phyloP scores from a whole-genome alignment of 257 asterid species.

The Solanum piurae region DNA sequence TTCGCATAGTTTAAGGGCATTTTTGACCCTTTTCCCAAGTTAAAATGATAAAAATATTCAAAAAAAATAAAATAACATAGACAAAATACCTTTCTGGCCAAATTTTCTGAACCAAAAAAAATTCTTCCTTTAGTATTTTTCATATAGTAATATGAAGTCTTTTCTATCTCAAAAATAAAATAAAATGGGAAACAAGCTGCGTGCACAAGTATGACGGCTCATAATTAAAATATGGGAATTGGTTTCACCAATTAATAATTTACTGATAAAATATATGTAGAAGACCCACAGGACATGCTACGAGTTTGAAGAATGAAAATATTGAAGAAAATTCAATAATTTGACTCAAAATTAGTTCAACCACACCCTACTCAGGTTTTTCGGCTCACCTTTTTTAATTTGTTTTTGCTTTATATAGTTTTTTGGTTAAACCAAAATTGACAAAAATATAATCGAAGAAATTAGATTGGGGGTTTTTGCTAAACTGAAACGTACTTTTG shows the following conservation, averaged over 20 bases:
- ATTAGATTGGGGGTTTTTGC: not conserved
- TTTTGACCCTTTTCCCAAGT: no score
- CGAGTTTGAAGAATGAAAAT: not conserved
- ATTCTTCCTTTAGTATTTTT: not conserved
- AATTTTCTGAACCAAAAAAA: no score
- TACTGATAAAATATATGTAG: not conserved
- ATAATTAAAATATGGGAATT: not conserved
- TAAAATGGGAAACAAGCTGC: not conserved
- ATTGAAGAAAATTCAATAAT: not conserved
- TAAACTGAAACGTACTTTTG: not conserved
- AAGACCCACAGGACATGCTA: not conserved
- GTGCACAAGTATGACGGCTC: constrained; percentile 1
- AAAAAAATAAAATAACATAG: no score
- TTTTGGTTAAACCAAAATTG: not conserved
- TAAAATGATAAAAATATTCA: no score
- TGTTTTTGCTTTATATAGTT: not conserved
- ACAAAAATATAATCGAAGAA: not conserved
- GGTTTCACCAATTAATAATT: not conserved
- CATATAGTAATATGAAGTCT: not conserved
- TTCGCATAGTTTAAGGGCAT: no score
- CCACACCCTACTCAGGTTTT: not conserved
- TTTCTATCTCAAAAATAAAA: not conserved
- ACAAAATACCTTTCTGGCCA: no score
- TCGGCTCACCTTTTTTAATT: not conserved
- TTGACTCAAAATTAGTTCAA: constrained; percentile 3